Conservation (phyloP, 208 protist genomes). For the Acanthamoeba triangularis region DNA sequence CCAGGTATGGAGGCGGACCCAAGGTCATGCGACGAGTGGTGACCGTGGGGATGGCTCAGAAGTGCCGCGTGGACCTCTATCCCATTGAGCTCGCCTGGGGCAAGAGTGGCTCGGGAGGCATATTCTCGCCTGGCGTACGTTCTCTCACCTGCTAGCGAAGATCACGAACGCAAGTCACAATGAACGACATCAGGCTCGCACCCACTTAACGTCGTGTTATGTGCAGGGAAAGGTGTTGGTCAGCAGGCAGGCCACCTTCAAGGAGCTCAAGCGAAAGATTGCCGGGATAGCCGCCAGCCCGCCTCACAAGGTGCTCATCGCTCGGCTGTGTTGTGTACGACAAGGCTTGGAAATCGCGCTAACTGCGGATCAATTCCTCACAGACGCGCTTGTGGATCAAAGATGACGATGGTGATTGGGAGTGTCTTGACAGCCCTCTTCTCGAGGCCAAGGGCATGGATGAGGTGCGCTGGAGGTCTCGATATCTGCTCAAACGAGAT, state of each 20-base stretch:
- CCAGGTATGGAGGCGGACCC: constrained; percentile 24
- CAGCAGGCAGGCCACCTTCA: constrained; percentile 15
- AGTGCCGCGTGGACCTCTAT: constrained; percentile 31
- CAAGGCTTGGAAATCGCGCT: background rate
- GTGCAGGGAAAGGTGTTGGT: background rate
- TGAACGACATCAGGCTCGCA: background rate
- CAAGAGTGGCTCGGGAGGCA: background rate
- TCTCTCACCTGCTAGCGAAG: background rate
- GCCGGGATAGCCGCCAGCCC: background rate
- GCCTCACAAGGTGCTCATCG: constrained; percentile 30
- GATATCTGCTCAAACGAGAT: no score
- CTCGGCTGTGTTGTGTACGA: background rate
- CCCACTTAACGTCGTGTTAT: no score
- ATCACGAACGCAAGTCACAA: no score
- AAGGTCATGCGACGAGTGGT: background rate
- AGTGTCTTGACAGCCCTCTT: background rate
- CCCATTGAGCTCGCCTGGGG: background rate
- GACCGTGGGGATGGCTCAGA: constrained; percentile 31
- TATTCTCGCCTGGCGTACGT: background rate
- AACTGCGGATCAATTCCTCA: background rate
- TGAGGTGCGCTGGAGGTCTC: background rate
- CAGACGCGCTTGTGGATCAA: constrained; percentile 12
- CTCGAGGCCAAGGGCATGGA: background rate
- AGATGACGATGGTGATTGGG: background rate
- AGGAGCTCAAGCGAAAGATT: constrained; percentile 38